phyloP scores from a whole-genome alignment of 257 asterid genomes.

The Solanum tarijense region DNA sequence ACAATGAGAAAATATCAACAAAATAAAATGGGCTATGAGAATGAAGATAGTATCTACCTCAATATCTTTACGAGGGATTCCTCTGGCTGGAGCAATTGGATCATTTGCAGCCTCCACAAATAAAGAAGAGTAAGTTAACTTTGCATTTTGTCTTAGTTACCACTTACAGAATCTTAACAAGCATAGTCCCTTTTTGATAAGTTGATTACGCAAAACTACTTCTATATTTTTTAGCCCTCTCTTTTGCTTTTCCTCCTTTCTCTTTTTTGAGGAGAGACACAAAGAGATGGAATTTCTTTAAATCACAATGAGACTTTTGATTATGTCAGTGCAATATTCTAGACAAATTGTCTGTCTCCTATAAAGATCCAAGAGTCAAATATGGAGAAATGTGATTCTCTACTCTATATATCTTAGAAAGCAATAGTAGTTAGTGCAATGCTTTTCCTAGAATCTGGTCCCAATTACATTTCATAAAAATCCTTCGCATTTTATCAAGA shows the following conservation, averaged over 20 bases:
- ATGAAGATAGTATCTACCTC: slow-evolving; percentile 26
- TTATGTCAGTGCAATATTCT: background rate
- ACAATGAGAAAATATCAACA: background rate
- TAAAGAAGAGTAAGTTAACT: background rate
- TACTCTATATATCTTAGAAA: background rate
- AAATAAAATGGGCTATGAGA: background rate
- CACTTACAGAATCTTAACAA: background rate
- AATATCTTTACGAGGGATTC: slow-evolving; percentile 84
- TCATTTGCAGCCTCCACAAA: slow-evolving; percentile 85
- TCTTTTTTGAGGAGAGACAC: background rate
- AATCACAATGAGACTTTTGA: background rate
- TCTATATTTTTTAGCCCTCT: background rate
- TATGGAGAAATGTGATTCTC: background rate
- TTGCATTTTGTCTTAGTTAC: background rate
- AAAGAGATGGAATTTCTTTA: background rate
- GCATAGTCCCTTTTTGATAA: background rate
- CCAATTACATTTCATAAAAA: background rate
- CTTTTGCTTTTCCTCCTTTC: background rate
- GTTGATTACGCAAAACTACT: background rate
- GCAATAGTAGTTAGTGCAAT: background rate
- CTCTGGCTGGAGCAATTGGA: slow-evolving; percentile 94
- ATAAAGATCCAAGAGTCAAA: background rate
- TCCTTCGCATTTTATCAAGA: background rate
- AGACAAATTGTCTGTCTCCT: background rate
- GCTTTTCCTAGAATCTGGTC: background rate